Conservation (phyloP, 2,329 filamentous ascomycete species). For the Harringtonia lauricola region DNA sequence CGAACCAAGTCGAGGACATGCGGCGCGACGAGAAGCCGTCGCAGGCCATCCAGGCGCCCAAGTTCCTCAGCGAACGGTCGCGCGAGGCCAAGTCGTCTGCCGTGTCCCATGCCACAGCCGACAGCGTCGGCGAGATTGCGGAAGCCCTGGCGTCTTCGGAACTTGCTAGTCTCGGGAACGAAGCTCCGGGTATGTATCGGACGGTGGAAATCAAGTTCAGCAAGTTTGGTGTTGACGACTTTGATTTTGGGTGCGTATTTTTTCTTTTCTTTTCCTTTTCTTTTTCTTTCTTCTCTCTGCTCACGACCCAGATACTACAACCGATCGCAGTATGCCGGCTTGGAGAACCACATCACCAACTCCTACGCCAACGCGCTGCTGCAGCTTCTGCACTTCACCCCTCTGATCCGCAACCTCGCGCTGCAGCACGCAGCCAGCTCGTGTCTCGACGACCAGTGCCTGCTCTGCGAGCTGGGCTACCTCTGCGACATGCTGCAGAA, state of each 20-base stretch:
- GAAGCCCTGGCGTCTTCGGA: conserved; percentile 58
- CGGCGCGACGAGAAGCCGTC: conserved; percentile 47
- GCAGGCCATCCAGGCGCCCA: conserved; percentile 63
- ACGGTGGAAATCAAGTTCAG: conserved; percentile 98
- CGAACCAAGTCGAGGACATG: conserved; percentile 78
- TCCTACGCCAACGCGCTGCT: conserved; percentile 91
- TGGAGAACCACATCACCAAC: conserved; percentile 94
- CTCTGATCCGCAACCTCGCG: conserved; percentile 75
- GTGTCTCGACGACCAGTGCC: conserved; percentile 71
- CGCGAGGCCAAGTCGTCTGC: conserved; percentile 34
- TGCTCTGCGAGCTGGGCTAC: conserved; percentile 90
- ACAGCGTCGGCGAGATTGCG: conserved; percentile 43
- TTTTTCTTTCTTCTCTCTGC: background rate
- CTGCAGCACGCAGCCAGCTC: conserved; percentile 79
- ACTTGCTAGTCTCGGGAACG: conserved; percentile 64
- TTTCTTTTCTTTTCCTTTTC: background rate
- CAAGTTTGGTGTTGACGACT: conserved; percentile 98
- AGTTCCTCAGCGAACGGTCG: conserved; percentile 90
- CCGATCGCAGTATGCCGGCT: conserved; percentile 77
- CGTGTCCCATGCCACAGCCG: conserved; percentile 25
- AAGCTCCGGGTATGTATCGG: conserved; percentile 80
- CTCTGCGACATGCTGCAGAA: conserved; percentile 98
- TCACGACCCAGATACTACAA: conserved; percentile 62
- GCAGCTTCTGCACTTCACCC: conserved; percentile 85
- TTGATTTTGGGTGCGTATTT: conserved; percentile 72